Evolutionary conservation across 2,329 filamentous ascomycete genomes (phyloP).

Genomic region (Epichloe typhina): DNA sequence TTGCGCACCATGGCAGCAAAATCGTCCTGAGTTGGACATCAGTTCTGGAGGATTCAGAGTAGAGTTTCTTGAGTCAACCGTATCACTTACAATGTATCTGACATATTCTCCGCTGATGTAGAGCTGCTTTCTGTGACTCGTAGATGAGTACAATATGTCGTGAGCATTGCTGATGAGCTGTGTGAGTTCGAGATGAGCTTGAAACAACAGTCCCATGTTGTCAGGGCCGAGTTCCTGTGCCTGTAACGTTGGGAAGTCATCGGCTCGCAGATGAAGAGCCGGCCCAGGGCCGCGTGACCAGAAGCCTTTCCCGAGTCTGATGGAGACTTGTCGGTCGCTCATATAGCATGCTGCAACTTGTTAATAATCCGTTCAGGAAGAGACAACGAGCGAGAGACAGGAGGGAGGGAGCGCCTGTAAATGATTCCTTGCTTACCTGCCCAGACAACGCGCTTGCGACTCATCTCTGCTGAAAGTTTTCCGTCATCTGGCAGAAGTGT

Average conservation of each 20-base stretch:
- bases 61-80: neutral
- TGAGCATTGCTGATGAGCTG: slow-evolving; percentile 63
- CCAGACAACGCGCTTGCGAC: slow-evolving; percentile 55
- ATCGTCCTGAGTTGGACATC: slow-evolving; percentile 34
- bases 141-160: slow-evolving; percentile 60
- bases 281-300: slow-evolving; percentile 61
- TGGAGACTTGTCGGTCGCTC: slow-evolving; percentile 55
- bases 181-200: slow-evolving; percentile 57
- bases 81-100: slow-evolving; percentile 43
- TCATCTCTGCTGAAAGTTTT: slow-evolving; percentile 44
- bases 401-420: no score
- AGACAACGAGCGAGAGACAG: neutral
- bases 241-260: slow-evolving; percentile 55
- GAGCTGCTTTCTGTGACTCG: slow-evolving; percentile 53
- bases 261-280: slow-evolving; percentile 47
- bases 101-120: slow-evolving; percentile 61
- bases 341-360: slow-evolving; percentile 41
- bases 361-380: neutral
- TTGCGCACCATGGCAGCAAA: slow-evolving; percentile 54
- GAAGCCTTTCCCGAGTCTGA: slow-evolving; percentile 58
- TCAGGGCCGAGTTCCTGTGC: slow-evolving; percentile 46
- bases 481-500: slow-evolving; percentile 49
- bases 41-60: neutral
- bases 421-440: slow-evolving; percentile 28
- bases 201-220: slow-evolving; percentile 55